These are phyloP conservation scores for Asparagopsis taxiformis DNA, from an alignment of 31 red algal species.

Conservation along the genomic window DNA sequence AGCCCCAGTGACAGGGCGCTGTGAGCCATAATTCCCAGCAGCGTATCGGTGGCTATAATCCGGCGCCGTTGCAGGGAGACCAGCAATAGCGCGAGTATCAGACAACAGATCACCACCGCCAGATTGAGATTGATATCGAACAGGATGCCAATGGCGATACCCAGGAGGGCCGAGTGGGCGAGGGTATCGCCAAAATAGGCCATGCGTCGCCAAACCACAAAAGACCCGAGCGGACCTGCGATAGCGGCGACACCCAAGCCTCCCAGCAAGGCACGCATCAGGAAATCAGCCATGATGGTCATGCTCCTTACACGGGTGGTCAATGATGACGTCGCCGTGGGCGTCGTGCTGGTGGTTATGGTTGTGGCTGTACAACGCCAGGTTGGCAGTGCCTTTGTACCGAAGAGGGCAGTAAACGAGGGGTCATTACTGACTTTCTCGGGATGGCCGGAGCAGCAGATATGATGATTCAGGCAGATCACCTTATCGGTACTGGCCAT, in stretches of 20 bases:
- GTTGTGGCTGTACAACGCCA: too few species aligned
- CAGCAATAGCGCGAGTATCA: not conserved
- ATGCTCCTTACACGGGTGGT: too few species aligned
- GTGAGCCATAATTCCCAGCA: not conserved
- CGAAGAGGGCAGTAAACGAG: too few species aligned
- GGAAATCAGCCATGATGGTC: not conserved
- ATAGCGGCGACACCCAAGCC: not conserved
- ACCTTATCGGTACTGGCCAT: too few species aligned
- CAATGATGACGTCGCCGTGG: too few species aligned
- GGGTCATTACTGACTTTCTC: too few species aligned
- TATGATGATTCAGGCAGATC: too few species aligned
- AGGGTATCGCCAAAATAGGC: slow-evolving; percentile 4
- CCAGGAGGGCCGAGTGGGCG: not conserved
- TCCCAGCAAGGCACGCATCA: not conserved
- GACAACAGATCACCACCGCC: not conserved
- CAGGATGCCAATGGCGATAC: slow-evolving; percentile 1
- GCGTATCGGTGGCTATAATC: not conserved
- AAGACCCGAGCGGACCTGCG: slow-evolving; percentile 1
- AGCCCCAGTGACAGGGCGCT: not conserved
- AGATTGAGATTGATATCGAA: not conserved
- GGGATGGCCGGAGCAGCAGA: too few species aligned
- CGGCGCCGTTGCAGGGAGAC: not conserved
- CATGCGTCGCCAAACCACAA: slow-evolving; percentile 16
- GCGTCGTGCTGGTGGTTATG: too few species aligned
- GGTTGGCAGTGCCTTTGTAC: too few species aligned